Conservation (phyloP, 2,329 filamentous ascomycete genomes). For the Scedosporium apiospermum region DNA sequence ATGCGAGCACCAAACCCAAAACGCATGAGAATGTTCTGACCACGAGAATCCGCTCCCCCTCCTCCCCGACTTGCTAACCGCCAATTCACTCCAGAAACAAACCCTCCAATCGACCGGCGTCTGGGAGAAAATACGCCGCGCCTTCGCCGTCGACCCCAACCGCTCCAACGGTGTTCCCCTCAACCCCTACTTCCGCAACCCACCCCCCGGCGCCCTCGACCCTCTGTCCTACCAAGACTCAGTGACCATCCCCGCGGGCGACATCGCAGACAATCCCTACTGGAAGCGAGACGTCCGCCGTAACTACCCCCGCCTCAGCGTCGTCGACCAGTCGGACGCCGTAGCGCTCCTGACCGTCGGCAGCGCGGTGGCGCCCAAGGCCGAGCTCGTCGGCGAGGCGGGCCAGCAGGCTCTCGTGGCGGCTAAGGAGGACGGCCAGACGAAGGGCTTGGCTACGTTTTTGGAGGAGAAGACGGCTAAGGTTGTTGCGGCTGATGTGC, state of each 20-base stretch:
- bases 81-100: slow-evolving; percentile 63
- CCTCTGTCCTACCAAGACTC: slow-evolving; percentile 27
- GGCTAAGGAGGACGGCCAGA: slow-evolving; percentile 62
- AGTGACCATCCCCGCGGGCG: slow-evolving; percentile 44
- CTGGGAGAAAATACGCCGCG: slow-evolving; percentile 73
- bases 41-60: neutral
- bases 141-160: slow-evolving; percentile 72
- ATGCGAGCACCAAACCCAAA: neutral
- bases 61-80: slow-evolving; percentile 12
- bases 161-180: slow-evolving; percentile 88
- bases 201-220: slow-evolving; percentile 40
- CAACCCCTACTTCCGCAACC: slow-evolving; percentile 87
- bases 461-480: slow-evolving; percentile 51
- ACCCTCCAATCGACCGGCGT: slow-evolving; percentile 82
- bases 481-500: slow-evolving; percentile 55
- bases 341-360: slow-evolving; percentile 80
- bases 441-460: slow-evolving; percentile 58
- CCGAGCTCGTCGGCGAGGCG: slow-evolving; percentile 63
- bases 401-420: slow-evolving; percentile 59
- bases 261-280: slow-evolving; percentile 26
- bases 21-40: neutral
- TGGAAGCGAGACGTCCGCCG: slow-evolving; percentile 90
- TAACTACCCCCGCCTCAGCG: slow-evolving; percentile 69
- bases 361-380: slow-evolving; percentile 70
- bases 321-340: slow-evolving; percentile 74